A percentile compares a stretch with the other conserved stretches of the same genome.
phyloP scores from a whole-genome alignment of 768 basidiomycete species.

The Leccinum rimulosum region DNA sequence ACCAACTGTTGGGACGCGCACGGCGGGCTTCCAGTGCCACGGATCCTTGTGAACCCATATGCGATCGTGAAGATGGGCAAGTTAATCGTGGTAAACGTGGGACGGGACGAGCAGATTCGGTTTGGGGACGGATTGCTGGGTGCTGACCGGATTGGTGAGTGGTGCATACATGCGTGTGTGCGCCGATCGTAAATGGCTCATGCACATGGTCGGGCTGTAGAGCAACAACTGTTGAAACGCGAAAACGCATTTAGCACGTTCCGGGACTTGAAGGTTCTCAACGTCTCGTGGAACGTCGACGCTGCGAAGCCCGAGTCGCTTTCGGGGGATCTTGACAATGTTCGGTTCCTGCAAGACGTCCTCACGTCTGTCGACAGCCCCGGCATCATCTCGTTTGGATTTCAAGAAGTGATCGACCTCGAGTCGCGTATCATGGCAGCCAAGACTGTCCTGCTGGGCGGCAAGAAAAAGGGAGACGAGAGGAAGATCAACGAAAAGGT shows the following conservation, averaged over 20 bases:
- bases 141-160: slow-evolving; percentile 83
- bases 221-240: slow-evolving; percentile 69
- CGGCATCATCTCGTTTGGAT: slow-evolving; percentile 90
- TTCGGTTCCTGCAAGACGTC: slow-evolving; percentile 75
- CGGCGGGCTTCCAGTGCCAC: slow-evolving; percentile 57
- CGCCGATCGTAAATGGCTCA: neutral
- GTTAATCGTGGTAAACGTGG: slow-evolving; percentile 72
- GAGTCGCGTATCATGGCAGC: slow-evolving; percentile 90
- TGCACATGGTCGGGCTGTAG: slow-evolving; percentile 36
- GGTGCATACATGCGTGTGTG: neutral
- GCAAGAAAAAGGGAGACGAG: slow-evolving; percentile 59
- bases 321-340: slow-evolving; percentile 62
- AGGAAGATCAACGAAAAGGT: slow-evolving; percentile 70
- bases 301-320: slow-evolving; percentile 80
- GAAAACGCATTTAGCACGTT: slow-evolving; percentile 79
- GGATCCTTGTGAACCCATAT: slow-evolving; percentile 66
- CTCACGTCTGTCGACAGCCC: slow-evolving; percentile 71
- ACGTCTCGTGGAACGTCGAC: slow-evolving; percentile 93
- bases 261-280: slow-evolving; percentile 71
- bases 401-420: slow-evolving; percentile 97
- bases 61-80: slow-evolving; percentile 68
- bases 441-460: slow-evolving; percentile 81
- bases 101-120: slow-evolving; percentile 66
- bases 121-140: slow-evolving; percentile 92
- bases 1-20: slow-evolving; percentile 91